Percentiles rank a stretch among this genome's conserved stretches.
Evolutionary conservation across 768 basidiomycete species (phyloP).

Genomic region (Podaxis mareebaensis): DNA sequence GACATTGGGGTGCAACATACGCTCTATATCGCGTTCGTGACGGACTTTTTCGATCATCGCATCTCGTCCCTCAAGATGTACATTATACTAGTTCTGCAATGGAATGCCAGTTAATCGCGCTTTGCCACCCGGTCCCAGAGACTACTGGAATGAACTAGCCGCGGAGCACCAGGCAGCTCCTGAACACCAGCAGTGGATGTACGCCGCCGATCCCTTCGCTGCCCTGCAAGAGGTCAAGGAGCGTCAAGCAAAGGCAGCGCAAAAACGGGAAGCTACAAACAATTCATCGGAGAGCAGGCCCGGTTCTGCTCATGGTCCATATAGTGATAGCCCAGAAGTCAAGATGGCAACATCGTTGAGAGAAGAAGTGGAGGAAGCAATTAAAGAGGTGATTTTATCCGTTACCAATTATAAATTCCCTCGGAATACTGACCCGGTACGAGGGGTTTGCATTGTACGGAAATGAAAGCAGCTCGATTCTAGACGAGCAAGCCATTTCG

Average conservation of each 20-base stretch:
- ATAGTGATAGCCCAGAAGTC: slow-evolving; percentile 65
- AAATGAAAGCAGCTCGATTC: slow-evolving; percentile 34
- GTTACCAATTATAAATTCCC: slow-evolving; percentile 9
- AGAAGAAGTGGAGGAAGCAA: slow-evolving; percentile 77
- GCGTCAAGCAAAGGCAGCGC: slow-evolving; percentile 58
- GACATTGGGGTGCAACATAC: slow-evolving; percentile 89
- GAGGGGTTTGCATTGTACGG: slow-evolving; percentile 54
- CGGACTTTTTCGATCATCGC: slow-evolving; percentile 16
- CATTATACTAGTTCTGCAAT: slow-evolving; percentile 64
- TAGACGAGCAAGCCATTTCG: slow-evolving; percentile 38
- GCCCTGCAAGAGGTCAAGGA: slow-evolving; percentile 68
- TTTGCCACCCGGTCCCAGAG: slow-evolving; percentile 81
- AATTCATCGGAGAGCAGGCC: slow-evolving; percentile 1
- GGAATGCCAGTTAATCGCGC: slow-evolving; percentile 70
- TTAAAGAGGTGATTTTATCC: slow-evolving; percentile 60
- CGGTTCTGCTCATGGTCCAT: slow-evolving; percentile 33
- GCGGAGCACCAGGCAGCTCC: slow-evolving; percentile 67
- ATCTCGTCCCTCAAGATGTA: slow-evolving; percentile 28
- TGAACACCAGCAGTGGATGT: slow-evolving; percentile 83
- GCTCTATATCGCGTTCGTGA: slow-evolving; percentile 81
- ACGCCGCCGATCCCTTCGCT: slow-evolving; percentile 82
- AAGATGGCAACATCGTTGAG: slow-evolving; percentile 78
- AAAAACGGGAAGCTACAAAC: slow-evolving; percentile 38
- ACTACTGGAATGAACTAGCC: slow-evolving; percentile 83
- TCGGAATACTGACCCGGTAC: slow-evolving; percentile 3